Percentiles rank a stretch among this genome's conserved stretches.
phyloP scores from a whole-genome alignment of 208 protist species.

The Trypanosoma vivax region DNA sequence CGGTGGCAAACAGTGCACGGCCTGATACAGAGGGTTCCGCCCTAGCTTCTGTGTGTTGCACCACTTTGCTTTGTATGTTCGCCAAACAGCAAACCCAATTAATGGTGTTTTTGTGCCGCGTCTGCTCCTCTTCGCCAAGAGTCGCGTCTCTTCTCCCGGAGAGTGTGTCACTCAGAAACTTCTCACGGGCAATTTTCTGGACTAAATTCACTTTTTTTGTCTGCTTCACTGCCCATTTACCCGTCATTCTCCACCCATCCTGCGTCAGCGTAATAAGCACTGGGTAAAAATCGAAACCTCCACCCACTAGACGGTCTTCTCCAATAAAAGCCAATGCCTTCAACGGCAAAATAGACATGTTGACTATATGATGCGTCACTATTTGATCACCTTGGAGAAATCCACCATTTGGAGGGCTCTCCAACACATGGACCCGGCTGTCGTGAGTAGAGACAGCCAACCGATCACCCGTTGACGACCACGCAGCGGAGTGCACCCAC shows the following conservation, averaged over 20 bases:
- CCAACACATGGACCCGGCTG: constrained; percentile 22
- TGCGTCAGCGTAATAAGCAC: constrained; percentile 13
- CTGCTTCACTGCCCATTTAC: constrained; percentile 10
- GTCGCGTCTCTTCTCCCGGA: constrained; percentile 6
- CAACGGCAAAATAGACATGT: constrained; percentile 18
- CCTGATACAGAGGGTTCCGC: not conserved
- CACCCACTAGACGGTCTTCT: constrained; percentile 27
- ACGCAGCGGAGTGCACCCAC: constrained; percentile 28
- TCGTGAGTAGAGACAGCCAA: constrained; percentile 32
- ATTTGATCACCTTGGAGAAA: not conserved
- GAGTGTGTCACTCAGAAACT: constrained; percentile 22
- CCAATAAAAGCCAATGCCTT: constrained; percentile 14
- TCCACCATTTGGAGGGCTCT: not conserved
- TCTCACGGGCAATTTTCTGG: constrained; percentile 19
- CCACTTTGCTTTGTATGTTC: too few relatives aligned
- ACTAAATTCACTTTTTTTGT: constrained; percentile 10
- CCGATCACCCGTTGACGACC: constrained; percentile 19
- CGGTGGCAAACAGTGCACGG: constrained; percentile 19
- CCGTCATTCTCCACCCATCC: constrained; percentile 11
- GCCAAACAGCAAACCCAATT: constrained; percentile 10
- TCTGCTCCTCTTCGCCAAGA: constrained; percentile 14
- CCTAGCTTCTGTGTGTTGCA: not conserved
- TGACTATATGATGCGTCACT: constrained; percentile 6
- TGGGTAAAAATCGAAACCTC: constrained; percentile 25
- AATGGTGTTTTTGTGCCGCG: constrained; percentile 26